These are phyloP conservation scores for Sesbania bispinosa DNA, from an alignment of 306 rosid genomes.

Conservation along the genomic window DNA sequence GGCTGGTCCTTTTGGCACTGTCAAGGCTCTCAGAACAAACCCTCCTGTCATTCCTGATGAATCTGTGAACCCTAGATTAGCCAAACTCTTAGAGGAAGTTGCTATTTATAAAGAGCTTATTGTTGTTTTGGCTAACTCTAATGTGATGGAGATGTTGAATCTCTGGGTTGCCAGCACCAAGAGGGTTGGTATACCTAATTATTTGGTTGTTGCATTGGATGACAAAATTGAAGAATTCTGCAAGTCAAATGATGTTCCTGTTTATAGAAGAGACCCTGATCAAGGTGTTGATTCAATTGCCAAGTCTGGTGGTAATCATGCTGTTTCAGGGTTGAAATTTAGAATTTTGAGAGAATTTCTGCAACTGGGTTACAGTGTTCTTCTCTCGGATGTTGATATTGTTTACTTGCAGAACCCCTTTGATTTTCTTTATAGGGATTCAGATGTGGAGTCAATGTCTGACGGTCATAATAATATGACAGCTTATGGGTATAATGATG, in stretches of 20 bases:
- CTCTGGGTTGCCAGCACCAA: conserved; percentile 70
- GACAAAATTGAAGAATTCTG: conserved; percentile 60
- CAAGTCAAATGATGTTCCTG: conserved; percentile 65
- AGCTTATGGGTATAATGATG: conserved; percentile 86
- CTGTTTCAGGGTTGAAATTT: conserved; percentile 80
- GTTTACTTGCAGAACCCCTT: conserved; percentile 88
- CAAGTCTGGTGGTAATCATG: conserved; percentile 65
- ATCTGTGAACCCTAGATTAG: conserved; percentile 75
- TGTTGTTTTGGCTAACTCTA: conserved; percentile 72
- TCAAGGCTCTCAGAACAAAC: conserved; percentile 75
- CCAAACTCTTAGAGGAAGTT: conserved; percentile 60
- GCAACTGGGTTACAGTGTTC: conserved; percentile 78
- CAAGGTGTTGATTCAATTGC: conserved; percentile 58
- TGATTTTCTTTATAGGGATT: conserved; percentile 75
- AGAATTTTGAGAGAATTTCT: conserved; percentile 79
- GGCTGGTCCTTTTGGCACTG: conserved; percentile 83
- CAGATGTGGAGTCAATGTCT: conserved; percentile 88
- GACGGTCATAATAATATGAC: conserved; percentile 85
- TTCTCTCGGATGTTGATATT: conserved; percentile 84
- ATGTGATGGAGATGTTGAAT: conserved; percentile 70
- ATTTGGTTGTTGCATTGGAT: conserved; percentile 75
- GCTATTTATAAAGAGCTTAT: conserved; percentile 65
- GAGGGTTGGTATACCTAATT: conserved; percentile 70
- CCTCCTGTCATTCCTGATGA: conserved; percentile 72
- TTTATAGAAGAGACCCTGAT: conserved; percentile 80